These are phyloP conservation scores for Avena insularis DNA, from an alignment of 176 grass and related monocot species.

Conservation along the genomic window DNA sequence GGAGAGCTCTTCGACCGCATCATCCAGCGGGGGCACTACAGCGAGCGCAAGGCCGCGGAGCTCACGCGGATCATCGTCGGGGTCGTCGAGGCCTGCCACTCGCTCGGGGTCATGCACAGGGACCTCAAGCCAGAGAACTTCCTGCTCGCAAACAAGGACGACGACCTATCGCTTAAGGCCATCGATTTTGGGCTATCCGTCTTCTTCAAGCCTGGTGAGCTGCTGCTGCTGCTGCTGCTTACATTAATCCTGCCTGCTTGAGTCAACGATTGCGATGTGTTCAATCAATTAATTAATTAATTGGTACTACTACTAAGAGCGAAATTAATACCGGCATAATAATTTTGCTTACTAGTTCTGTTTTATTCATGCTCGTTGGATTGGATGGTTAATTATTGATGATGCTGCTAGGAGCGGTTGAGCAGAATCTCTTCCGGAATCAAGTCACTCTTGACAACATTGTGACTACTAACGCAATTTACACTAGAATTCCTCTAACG, in stretches of 20 bases:
- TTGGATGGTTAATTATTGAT: conserved; percentile 4
- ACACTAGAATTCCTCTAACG: background rate
- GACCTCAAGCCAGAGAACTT: conserved; percentile 99
- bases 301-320: background rate
- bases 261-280: conserved; percentile 22
- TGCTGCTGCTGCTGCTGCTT: background rate
- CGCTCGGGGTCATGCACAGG: conserved; percentile 95
- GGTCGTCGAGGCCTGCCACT: conserved; percentile 96
- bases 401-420: conserved; percentile 5
- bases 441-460: background rate
- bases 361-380: background rate
- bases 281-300: background rate
- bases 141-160: conserved; percentile 81
- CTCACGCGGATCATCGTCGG: conserved; percentile 91
- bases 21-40: conserved; percentile 92
- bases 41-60: conserved; percentile 96
- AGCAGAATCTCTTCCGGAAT: background rate
- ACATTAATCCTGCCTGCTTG: background rate
- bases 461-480: background rate
- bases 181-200: conserved; percentile 98
- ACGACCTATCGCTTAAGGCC: conserved; percentile 90
- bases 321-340: conserved; percentile 1
- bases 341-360: background rate
- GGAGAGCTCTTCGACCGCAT: conserved; percentile 99
- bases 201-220: conserved; percentile 95